A percentile compares a stretch with the other conserved stretches of the same genome.
Evolutionary conservation across 257 asterid genomes (phyloP).

Genomic region (Przewalskia tangutica): DNA sequence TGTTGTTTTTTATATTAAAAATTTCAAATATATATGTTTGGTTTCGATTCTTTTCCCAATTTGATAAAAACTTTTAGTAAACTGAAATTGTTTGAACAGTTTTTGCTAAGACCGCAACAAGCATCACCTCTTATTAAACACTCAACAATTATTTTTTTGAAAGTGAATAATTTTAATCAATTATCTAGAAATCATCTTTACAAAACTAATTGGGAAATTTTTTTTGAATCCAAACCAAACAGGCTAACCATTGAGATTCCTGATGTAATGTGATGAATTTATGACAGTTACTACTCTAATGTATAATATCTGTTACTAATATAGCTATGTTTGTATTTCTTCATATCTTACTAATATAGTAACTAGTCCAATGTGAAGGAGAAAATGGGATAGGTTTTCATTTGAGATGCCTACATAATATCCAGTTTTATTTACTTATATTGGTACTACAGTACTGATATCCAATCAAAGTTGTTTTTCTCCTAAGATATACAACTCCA

Average conservation of each 20-base stretch:
- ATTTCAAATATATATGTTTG: too few species aligned
- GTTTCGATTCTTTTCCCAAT: too few species aligned
- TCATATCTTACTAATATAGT: neutral
- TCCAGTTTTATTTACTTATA: neutral
- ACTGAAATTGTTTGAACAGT: neutral
- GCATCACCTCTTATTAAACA: neutral
- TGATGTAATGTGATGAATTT: too few species aligned
- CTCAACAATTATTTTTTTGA: neutral
- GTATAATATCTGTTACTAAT: too few species aligned
- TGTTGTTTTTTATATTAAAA: neutral
- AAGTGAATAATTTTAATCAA: neutral
- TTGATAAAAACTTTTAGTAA: too few species aligned
- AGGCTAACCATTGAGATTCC: neutral
- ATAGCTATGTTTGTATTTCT: neutral
- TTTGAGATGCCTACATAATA: neutral
- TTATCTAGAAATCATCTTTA: neutral
- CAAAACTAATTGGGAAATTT: neutral
- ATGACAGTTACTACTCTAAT: too few species aligned
- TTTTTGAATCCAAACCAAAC: neutral
- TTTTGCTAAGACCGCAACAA: neutral
- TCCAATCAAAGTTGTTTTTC: neutral
- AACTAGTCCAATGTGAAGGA: neutral
- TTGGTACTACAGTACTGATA: too few species aligned
- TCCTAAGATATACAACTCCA: neutral
- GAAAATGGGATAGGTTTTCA: neutral